Conservation (phyloP, 805 yeast genomes). For the Metschnikowia matae region DNA sequence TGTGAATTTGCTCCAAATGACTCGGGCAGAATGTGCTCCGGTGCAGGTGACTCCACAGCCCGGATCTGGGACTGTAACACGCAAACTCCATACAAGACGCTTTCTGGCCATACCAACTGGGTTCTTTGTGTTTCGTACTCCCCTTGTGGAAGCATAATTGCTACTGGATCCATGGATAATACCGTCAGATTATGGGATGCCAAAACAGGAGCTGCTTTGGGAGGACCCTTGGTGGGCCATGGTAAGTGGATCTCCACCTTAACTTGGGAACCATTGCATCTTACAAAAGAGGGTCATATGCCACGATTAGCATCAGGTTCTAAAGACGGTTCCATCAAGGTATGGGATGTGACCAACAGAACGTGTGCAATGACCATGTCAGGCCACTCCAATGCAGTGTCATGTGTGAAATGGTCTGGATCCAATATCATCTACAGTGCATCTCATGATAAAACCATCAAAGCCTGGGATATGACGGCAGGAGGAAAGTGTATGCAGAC, state of each 20-base stretch:
- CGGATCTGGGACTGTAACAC: constrained; percentile 96
- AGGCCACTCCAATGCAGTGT: constrained; percentile 85
- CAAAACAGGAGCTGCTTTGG: constrained; percentile 65
- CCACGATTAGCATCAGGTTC: constrained; percentile 83
- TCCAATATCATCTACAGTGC: constrained; percentile 77
- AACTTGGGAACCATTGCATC: constrained; percentile 92
- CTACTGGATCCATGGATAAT: constrained; percentile 95
- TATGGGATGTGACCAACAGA: constrained; percentile 83
- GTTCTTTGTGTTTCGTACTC: constrained; percentile 89
- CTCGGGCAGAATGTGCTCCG: constrained; percentile 82
- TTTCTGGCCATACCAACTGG: constrained; percentile 89
- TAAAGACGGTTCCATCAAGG: constrained; percentile 82
- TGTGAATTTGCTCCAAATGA: constrained; percentile 92
- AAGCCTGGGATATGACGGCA: constrained; percentile 78
- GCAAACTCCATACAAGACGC: constrained; percentile 79
- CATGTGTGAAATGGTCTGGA: constrained; percentile 98
- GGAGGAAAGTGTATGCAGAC: constrained; percentile 77
- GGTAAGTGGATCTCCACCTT: constrained; percentile 84
- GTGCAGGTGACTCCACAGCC: constrained; percentile 95
- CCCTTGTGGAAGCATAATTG: constrained; percentile 85
- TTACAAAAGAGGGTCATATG: constrained; percentile 57
- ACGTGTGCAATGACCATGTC: constrained; percentile 65
- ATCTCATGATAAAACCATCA: constrained; percentile 91
- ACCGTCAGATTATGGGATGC: constrained; percentile 88
- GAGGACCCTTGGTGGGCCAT: constrained; percentile 76